phyloP scores from a whole-genome alignment of 169 alveolate genomes.

The Cryptosporidium tyzzeri region DNA sequence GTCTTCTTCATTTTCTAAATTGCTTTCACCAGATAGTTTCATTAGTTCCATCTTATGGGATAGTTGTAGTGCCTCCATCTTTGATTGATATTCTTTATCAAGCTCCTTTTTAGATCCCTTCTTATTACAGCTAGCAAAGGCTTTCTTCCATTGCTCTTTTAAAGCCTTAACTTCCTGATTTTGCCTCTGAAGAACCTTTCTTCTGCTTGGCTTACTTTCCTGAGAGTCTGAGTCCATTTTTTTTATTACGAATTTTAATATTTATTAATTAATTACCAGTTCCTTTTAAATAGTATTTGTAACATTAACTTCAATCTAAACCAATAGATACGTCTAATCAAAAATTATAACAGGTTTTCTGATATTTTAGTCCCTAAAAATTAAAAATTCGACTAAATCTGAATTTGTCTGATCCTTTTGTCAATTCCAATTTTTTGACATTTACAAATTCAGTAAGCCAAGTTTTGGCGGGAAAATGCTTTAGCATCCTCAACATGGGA shows the following conservation, averaged over 20 bases:
- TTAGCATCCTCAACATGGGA: slow-evolving; percentile 1
- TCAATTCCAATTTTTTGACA: not conserved
- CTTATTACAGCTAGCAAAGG: slow-evolving; percentile 7
- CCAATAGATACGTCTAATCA: too few relatives aligned
- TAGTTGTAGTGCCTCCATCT: slow-evolving; percentile 7
- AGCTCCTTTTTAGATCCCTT: slow-evolving; percentile 72
- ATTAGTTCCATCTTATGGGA: slow-evolving; percentile 36
- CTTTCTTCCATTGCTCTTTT: slow-evolving; percentile 62
- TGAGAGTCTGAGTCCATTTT: slow-evolving; percentile 42
- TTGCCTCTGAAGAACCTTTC: slow-evolving; percentile 40
- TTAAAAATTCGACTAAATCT: not conserved
- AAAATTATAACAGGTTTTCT: too few relatives aligned
- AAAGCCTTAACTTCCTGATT: slow-evolving; percentile 30
- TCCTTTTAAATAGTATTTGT: not conserved
- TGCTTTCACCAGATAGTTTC: not conserved
- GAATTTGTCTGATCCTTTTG: not conserved
- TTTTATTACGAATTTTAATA: not conserved
- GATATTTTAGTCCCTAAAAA: not conserved
- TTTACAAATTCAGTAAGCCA: slow-evolving; percentile 5
- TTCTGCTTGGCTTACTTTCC: slow-evolving; percentile 24
- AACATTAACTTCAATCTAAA: not conserved
- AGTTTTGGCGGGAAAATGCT: not conserved
- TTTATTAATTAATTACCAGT: not conserved
- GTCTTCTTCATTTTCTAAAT: not conserved
- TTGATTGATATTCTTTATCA: slow-evolving; percentile 22